phyloP scores from a whole-genome alignment of 2,329 filamentous ascomycete species.

The Colletotrichum truncatum region DNA sequence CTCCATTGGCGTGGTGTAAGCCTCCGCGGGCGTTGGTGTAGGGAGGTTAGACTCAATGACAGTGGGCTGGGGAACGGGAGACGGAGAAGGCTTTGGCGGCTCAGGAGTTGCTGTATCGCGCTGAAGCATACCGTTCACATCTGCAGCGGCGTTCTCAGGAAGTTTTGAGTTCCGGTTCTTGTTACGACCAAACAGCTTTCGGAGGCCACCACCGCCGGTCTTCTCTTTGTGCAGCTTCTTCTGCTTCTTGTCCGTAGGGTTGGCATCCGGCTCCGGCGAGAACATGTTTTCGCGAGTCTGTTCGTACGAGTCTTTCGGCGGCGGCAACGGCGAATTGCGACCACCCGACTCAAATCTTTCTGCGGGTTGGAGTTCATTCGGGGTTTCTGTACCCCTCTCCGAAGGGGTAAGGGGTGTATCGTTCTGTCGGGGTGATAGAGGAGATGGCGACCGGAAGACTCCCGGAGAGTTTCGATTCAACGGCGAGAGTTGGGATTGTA shows the following conservation, averaged over 20 bases:
- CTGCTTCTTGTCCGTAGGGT: constrained; percentile 55
- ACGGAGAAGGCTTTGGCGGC: constrained; percentile 33
- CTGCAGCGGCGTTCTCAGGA: constrained; percentile 61
- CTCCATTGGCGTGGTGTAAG: constrained; percentile 29
- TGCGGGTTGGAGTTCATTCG: constrained; percentile 45
- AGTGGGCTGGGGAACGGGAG: constrained; percentile 32
- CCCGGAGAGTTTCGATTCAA: constrained; percentile 36
- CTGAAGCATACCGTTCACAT: constrained; percentile 61
- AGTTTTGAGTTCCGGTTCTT: constrained; percentile 69
- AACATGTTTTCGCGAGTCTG: constrained; percentile 46
- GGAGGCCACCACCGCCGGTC: constrained; percentile 58
- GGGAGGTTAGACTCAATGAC: constrained; percentile 30
- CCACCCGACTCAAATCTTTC: constrained; percentile 42
- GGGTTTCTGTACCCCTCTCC: constrained; percentile 48
- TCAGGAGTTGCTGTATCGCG: constrained; percentile 40
- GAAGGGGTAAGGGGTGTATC: constrained; percentile 37
- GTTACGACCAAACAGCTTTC: constrained; percentile 72
- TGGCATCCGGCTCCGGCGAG: constrained; percentile 50
- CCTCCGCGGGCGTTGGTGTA: constrained; percentile 29
- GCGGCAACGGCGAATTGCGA: constrained; percentile 49
- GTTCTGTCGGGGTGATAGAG: constrained; percentile 16
- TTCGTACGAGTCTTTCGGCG: constrained; percentile 45
- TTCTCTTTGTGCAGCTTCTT: constrained; percentile 67
- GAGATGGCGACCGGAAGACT: constrained; percentile 5
- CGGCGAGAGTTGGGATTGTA: constrained; percentile 34